Percentiles rank a stretch among this genome's conserved stretches.
These are phyloP conservation scores for Coelastrella sp. DNA, from an alignment of 139 green algal species.

Conservation along the genomic window DNA sequence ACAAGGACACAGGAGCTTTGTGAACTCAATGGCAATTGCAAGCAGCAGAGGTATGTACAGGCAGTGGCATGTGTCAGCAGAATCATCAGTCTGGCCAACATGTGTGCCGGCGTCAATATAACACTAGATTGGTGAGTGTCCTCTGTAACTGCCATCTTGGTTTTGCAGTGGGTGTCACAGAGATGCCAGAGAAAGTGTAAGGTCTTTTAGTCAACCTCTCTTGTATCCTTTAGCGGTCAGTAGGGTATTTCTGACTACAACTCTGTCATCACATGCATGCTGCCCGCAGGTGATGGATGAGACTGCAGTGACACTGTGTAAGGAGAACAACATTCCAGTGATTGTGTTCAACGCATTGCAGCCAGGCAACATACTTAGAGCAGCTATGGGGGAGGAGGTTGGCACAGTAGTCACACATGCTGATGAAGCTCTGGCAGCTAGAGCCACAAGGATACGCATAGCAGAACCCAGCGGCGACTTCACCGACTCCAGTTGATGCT, in stretches of 20 bases:
- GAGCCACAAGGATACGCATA: not conserved
- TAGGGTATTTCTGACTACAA: not conserved
- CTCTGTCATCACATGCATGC: conserved; percentile 17
- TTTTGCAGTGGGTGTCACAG: too few species aligned
- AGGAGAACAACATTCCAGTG: conserved; percentile 97
- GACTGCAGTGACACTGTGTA: conserved; percentile 98
- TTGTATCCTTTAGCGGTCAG: not conserved
- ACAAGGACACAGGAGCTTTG: too few species aligned
- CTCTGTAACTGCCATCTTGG: too few species aligned
- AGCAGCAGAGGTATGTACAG: not conserved
- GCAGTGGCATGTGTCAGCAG: too few species aligned
- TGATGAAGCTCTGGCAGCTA: conserved; percentile 7
- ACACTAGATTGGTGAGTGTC: too few species aligned
- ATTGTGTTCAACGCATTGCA: conserved; percentile 91
- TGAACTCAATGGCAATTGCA: too few species aligned
- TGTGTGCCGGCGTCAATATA: too few species aligned
- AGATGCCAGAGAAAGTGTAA: too few species aligned
- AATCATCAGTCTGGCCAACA: too few species aligned
- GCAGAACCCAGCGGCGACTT: not conserved
- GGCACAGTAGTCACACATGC: conserved; percentile 58
- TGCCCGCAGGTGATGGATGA: conserved; percentile 93
- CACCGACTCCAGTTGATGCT: not conserved
- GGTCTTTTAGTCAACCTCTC: not conserved
- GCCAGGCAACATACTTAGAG: conserved; percentile 79
- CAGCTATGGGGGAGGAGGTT: conserved; percentile 58